Conservation (phyloP, 2,329 filamentous ascomycete genomes). For the Alternaria panax region DNA sequence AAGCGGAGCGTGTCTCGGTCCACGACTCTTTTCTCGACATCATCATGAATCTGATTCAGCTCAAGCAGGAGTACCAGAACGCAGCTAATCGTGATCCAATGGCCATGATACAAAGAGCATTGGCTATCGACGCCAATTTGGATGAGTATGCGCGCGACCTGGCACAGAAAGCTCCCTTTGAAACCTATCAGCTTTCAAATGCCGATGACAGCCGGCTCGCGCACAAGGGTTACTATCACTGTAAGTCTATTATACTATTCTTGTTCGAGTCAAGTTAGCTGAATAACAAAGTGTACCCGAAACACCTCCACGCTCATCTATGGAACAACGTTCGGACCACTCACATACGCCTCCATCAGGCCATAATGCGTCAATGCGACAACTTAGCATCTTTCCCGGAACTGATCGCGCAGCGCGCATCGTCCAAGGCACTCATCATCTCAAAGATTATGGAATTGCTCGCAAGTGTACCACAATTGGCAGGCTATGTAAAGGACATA, state of each 20-base stretch:
- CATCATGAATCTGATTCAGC: slow-evolving; percentile 23
- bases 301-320: slow-evolving; percentile 30
- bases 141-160: slow-evolving; percentile 21
- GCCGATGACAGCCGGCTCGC: slow-evolving; percentile 16
- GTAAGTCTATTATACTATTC: not conserved
- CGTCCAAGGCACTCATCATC: slow-evolving; percentile 21
- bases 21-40: slow-evolving; percentile 30
- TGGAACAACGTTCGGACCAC: slow-evolving; percentile 37
- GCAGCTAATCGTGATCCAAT: not conserved
- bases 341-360: slow-evolving; percentile 35
- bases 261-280: not conserved
- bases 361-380: slow-evolving; percentile 28
- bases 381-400: not conserved
- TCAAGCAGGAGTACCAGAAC: slow-evolving; percentile 20
- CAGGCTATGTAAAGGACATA: slow-evolving; percentile 22
- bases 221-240: slow-evolving; percentile 31
- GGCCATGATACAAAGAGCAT: slow-evolving; percentile 20
- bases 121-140: slow-evolving; percentile 25
- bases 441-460: slow-evolving; percentile 30
- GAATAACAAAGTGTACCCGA: slow-evolving; percentile 21
- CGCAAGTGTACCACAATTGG: slow-evolving; percentile 36
- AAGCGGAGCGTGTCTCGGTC: slow-evolving; percentile 13
- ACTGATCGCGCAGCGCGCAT: slow-evolving; percentile 10
- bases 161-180: slow-evolving; percentile 19
- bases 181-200: slow-evolving; percentile 13